These are phyloP conservation scores for Aspergillus pseudoterreus DNA, from an alignment of 2,329 filamentous ascomycete genomes.

Conservation along the genomic window DNA sequence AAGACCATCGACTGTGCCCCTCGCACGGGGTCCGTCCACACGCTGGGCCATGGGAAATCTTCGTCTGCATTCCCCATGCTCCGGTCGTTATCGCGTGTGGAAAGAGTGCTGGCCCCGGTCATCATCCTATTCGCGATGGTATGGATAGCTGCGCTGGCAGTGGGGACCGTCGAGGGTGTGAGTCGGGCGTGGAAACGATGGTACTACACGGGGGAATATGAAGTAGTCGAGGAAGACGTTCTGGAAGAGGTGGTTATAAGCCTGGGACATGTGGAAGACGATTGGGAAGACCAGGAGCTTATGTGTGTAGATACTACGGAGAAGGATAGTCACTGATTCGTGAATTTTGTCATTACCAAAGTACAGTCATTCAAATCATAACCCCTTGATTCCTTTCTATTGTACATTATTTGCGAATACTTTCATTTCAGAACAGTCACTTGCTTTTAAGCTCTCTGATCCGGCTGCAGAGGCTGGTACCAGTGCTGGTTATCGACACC, in stretches of 20 bases:
- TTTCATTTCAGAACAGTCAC: neutral
- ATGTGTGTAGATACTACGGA: neutral
- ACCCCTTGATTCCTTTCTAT: too few relatives aligned
- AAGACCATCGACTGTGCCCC: neutral
- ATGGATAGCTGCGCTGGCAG: conserved; percentile 19
- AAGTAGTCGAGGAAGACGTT: neutral
- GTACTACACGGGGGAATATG: neutral
- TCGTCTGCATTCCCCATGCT: neutral
- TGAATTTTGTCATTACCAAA: neutral
- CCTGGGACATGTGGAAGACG: conserved; percentile 1
- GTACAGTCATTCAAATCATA: neutral
- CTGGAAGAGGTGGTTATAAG: conserved; percentile 5
- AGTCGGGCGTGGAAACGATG: neutral
- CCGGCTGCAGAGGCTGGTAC: conserved; percentile 22
- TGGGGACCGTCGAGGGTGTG: conserved; percentile 9
- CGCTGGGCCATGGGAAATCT: neutral
- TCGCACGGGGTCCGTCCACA: neutral
- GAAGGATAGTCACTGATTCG: neutral
- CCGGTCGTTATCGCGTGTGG: neutral
- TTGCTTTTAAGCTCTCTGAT: conserved; percentile 26
- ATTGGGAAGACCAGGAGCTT: neutral
- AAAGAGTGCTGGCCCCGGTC: neutral
- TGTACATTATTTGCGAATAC: too few relatives aligned
- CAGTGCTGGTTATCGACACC: conserved; percentile 18
- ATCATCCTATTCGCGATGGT: conserved; percentile 9